Evolutionary conservation across 495 filamentous ascomycete species (phyloP).

Genomic region (Aspergillus baeticus): DNA sequence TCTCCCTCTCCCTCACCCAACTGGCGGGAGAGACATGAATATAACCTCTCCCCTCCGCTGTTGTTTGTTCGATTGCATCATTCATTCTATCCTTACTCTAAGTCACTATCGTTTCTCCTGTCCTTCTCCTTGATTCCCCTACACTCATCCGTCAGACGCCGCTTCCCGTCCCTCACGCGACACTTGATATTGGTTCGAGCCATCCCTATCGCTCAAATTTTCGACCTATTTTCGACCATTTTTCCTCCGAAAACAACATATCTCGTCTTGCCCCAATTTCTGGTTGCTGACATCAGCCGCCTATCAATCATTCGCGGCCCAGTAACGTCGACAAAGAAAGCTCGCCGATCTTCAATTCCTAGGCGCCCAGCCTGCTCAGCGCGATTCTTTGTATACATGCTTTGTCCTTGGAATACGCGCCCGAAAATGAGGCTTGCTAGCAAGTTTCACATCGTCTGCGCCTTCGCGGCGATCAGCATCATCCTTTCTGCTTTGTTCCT

Average conservation of each 20-base stretch:
- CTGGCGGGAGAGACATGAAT: background rate
- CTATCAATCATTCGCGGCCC: background rate
- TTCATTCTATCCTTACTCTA: no score
- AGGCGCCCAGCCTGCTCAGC: constrained; percentile 1
- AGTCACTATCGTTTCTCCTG: no score
- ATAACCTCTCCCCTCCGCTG: no score
- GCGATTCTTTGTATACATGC: constrained; percentile 11
- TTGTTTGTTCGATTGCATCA: no score
- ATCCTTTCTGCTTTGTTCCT: constrained; percentile 34
- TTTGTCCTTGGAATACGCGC: constrained; percentile 14
- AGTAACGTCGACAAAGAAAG: constrained; percentile 5
- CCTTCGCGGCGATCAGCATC: constrained; percentile 33
- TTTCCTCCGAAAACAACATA: background rate
- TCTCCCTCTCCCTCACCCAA: background rate
- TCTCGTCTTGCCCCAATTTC: background rate
- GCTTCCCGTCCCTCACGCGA: constrained; percentile 1
- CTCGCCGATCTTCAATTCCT: constrained; percentile 8
- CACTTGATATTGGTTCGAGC: background rate
- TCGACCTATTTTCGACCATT: background rate
- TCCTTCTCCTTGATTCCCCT: background rate
- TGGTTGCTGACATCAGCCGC: background rate
- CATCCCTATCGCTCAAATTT: background rate
- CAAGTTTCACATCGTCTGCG: constrained; percentile 35
- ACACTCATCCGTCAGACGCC: background rate
- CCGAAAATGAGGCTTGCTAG: constrained; percentile 32